These are phyloP conservation scores for Lantana camara DNA, from an alignment of 257 asterid genomes.

Conservation along the genomic window DNA sequence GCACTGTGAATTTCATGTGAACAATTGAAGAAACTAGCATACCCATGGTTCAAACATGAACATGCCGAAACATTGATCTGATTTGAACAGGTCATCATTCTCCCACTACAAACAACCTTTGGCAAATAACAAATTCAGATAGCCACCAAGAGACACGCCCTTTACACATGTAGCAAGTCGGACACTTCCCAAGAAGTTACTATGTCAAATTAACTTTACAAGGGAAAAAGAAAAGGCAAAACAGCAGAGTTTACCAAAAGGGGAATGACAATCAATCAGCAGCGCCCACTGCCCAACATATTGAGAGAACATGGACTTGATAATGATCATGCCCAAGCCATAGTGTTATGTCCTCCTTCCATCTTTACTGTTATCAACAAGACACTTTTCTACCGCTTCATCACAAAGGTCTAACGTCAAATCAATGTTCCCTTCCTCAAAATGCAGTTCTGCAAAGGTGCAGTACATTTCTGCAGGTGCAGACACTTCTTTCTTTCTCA, in stretches of 20 bases:
- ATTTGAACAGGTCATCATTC: conserved; percentile 11
- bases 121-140: not conserved
- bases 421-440: conserved; percentile 75
- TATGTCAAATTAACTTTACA: conserved; percentile 3
- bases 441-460: conserved; percentile 74
- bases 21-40: conserved; percentile 6
- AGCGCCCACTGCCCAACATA: not conserved
- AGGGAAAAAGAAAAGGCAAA: conserved; percentile 5
- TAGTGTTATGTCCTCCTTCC: conserved; percentile 36
- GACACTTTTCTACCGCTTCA: conserved; percentile 73
- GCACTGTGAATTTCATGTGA: not conserved
- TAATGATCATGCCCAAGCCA: conserved; percentile 13
- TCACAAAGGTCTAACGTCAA: conserved; percentile 78
- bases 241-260: conserved; percentile 33
- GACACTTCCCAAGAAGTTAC: conserved; percentile 4
- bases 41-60: conserved; percentile 24
- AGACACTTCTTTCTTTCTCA: conserved; percentile 63
- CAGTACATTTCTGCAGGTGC: conserved; percentile 62
- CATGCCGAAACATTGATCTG: conserved; percentile 2
- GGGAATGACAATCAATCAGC: conserved; percentile 17
- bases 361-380: conserved; percentile 32
- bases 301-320: conserved; percentile 27
- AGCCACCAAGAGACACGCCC: conserved; percentile 19
- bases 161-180: not conserved
- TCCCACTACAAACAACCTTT: conserved; percentile 24